Evolutionary conservation across 1,284 basidiomycete species (phyloP), one percentile per base, ranked within the genome.

Genomic region (Cutaneotrichosporon dermatis): DNA sequence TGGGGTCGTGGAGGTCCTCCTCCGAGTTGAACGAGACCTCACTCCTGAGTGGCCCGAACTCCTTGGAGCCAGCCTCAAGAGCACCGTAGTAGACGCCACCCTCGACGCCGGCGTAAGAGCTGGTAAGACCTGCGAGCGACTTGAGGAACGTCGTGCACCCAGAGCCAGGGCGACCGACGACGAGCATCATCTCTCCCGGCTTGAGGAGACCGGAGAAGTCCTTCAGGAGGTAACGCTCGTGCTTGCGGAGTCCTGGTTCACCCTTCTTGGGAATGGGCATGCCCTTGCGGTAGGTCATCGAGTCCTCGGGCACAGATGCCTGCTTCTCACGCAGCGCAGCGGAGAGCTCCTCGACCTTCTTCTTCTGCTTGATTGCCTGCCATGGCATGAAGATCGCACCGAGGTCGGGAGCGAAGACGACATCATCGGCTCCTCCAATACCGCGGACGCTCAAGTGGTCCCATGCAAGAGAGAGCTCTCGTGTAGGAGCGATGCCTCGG

Each of bases 131-230:
- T 15, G 79, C 71, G 5, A 81, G 70, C 4, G 77, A 68, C 63
- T 80, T 79, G 69, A 81, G 74, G 64, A 81, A 77, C 0, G 80
- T 81, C 11, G 77, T 78, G 67, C 78, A 80, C 25, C 80, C 80
- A 1, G 71, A 67, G 9, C 79, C 79, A 0, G 80, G 80, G 48
- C 79, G 69, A 9, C 73, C 77, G 8, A 79, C 69, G 41, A 73
- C 74, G 46, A 79, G 66, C 67, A 76, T 72, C 72, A 75, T 76
- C 66, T 78, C 75, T 48, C 74, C 75, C 0, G 75, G 64, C 48
- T 61, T 58, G 41, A 77, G 73, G 1, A 69, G 39, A 44, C 74
- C 74, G 10, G 51, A 63, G 53, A 73, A 72, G 45, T 71, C 71
- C 54, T 74, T 69, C 55, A 74, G 40, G 11, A 76, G 66, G 65